Percentiles rank a stretch among this genome's conserved stretches.
phyloP scores from a whole-genome alignment of 2,329 filamentous ascomycete genomes.

The Trichoderma endophyticum region DNA sequence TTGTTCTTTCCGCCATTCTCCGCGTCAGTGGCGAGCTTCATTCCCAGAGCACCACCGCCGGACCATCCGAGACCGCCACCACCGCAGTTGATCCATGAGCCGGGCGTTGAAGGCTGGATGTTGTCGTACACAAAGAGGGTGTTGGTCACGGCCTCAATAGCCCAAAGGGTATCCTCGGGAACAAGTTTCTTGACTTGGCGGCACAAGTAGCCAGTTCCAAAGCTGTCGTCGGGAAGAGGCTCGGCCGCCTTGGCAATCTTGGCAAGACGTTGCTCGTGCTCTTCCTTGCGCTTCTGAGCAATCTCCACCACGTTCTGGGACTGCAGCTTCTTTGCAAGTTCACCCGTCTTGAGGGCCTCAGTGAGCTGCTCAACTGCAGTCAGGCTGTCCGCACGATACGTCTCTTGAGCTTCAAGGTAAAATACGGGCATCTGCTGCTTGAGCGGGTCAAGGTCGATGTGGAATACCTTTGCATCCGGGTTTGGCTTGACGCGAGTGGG shows the following conservation, averaged over 20 bases:
- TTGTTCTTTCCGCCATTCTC: slow-evolving; percentile 45
- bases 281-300: slow-evolving; percentile 49
- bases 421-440: slow-evolving; percentile 72
- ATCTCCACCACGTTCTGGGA: slow-evolving; percentile 20
- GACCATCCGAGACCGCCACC: slow-evolving; percentile 80
- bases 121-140: slow-evolving; percentile 67
- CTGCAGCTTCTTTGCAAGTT: slow-evolving; percentile 39
- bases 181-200: slow-evolving; percentile 32
- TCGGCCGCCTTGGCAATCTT: slow-evolving; percentile 55
- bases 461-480: slow-evolving; percentile 54
- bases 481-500: slow-evolving; percentile 65
- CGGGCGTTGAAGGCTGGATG: slow-evolving; percentile 63
- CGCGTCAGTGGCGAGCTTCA: slow-evolving; percentile 63
- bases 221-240: slow-evolving; percentile 56
- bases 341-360: slow-evolving; percentile 51
- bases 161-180: slow-evolving; percentile 62
- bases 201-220: slow-evolving; percentile 41
- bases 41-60: slow-evolving; percentile 70
- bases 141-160: slow-evolving; percentile 75
- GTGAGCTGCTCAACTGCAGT: slow-evolving; percentile 68
- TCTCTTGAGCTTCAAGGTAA: slow-evolving; percentile 63
- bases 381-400: slow-evolving; percentile 65
- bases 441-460: slow-evolving; percentile 63
- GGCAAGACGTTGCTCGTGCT: slow-evolving; percentile 57
- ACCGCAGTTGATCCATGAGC: slow-evolving; percentile 77